These are phyloP conservation scores for Phytophthora pini DNA, from an alignment of 352 stramenopile species.

Conservation along the genomic window DNA sequence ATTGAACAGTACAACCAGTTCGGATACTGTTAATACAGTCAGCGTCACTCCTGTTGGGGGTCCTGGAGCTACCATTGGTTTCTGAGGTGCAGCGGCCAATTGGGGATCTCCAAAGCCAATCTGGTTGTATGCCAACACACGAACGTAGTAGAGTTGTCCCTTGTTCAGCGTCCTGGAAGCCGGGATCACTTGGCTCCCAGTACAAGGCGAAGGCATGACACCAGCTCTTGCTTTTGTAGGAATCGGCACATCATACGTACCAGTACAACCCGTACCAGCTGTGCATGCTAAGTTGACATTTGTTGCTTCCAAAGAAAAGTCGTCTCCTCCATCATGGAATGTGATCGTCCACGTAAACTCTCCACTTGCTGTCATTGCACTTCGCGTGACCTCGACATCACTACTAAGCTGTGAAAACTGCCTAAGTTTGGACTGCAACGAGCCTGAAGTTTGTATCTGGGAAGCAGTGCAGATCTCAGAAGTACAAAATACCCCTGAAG, in stretches of 20 bases:
- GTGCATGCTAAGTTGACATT: slow-evolving; percentile 21
- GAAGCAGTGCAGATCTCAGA: slow-evolving; percentile 37
- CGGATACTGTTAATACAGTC: slow-evolving; percentile 76
- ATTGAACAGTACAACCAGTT: slow-evolving; percentile 92
- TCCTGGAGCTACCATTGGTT: slow-evolving; percentile 83
- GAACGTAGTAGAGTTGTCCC: slow-evolving; percentile 93
- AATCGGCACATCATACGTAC: slow-evolving; percentile 48
- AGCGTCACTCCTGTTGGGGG: slow-evolving; percentile 77
- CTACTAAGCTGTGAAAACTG: slow-evolving; percentile 47
- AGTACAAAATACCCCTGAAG: slow-evolving; percentile 73
- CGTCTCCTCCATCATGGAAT: slow-evolving; percentile 87
- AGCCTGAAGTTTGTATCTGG: slow-evolving; percentile 62
- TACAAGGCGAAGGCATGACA: slow-evolving; percentile 77
- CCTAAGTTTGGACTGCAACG: slow-evolving; percentile 76
- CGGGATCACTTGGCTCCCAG: slow-evolving; percentile 83
- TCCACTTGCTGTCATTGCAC: slow-evolving; percentile 45
- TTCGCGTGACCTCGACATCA: slow-evolving; percentile 83
- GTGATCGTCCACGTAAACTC: slow-evolving; percentile 91
- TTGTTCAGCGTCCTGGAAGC: slow-evolving; percentile 74
- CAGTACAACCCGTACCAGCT: slow-evolving; percentile 25
- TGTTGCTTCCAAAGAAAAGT: slow-evolving; percentile 68
- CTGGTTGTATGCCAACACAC: slow-evolving; percentile 95
- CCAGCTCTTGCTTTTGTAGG: slow-evolving; percentile 74
- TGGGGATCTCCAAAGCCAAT: slow-evolving; percentile 90
- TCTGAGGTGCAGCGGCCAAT: slow-evolving; percentile 58